Evolutionary conservation across 2,329 filamentous ascomycete genomes (phyloP), one percentile per base, ranked within the genome.

Genomic region (Aspergillus caelatus): DNA sequence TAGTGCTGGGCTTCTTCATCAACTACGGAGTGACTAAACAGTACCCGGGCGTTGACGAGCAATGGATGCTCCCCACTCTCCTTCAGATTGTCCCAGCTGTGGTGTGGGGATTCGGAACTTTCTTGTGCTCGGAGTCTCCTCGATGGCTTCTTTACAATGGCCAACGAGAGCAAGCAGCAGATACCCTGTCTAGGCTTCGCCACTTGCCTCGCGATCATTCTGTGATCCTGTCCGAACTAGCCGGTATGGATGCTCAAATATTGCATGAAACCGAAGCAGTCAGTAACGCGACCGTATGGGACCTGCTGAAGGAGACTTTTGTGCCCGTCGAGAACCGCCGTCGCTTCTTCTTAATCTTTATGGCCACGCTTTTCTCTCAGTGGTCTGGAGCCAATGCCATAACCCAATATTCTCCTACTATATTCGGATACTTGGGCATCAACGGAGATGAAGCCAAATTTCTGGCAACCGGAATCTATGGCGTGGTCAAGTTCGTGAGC

Each of bases 311-410:
- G 53, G 77, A 81, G 60, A 79, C 74, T 0, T 75, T 82, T 21
- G 61, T 72, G 1, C 74, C 77, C 0, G 64, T 73, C 0, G 67
- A 77, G 16, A 82, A 82, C 58, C 73, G 80, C 4, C 77, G 79
- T 21, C 76, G 80, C 3, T 70, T 79, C 16, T 77, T 79, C 61
- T 41, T 41, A 39, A 67, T 71, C 10, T 68, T 80, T 5, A 63
- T 80, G 23, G 76, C 76, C 0, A 81, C 79, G 26, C 72, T 74
- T 0, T 72, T 83, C 39, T 75, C 81, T 0, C 79, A 84, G 66
- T 75, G 83, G 53, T 80, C 79, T 0, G 80, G 81, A 6, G 80
- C 80, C 21, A 80, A 81, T 67, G 74, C 76, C 1, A 78, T 84
- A 54, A 81, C 80, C 0, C 70, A 77, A 14, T 81, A 84, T 64